Evolutionary conservation across 1,139 yeast genomes (phyloP).

Genomic region (Candida sp.): DNA sequence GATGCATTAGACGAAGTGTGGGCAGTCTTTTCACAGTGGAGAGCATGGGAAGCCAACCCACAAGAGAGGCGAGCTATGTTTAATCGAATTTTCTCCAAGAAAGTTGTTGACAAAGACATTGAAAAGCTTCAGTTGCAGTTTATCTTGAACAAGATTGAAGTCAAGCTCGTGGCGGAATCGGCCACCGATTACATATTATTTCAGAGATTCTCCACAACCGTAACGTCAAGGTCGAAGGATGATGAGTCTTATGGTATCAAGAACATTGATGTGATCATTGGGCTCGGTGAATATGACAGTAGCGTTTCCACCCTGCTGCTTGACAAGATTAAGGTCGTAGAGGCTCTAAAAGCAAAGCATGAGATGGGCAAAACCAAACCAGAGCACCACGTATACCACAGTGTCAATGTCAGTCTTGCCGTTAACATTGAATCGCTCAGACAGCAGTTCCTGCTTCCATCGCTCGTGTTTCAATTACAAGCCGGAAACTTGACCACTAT

Average conservation of each 20-base stretch:
- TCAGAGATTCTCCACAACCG: constrained; percentile 15
- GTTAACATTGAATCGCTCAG: constrained; percentile 8
- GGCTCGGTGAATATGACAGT: constrained; percentile 27
- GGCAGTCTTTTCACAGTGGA: constrained; percentile 75
- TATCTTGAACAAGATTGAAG: constrained; percentile 7
- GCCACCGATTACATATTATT: constrained; percentile 19
- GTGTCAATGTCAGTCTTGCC: constrained; percentile 4
- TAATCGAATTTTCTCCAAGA: constrained; percentile 37
- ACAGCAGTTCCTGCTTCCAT: constrained; percentile 17
- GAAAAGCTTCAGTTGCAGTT: constrained; percentile 8
- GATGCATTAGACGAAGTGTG: constrained; percentile 60
- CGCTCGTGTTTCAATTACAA: constrained; percentile 11
- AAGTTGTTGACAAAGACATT: not conserved
- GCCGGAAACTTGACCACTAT: constrained; percentile 8
- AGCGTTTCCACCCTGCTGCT: constrained; percentile 23
- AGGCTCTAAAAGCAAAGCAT: not conserved
- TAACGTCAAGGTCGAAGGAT: constrained; percentile 5
- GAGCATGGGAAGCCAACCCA: constrained; percentile 80
- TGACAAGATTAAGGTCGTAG: constrained; percentile 8
- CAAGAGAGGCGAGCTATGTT: constrained; percentile 58
- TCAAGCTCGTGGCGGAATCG: constrained; percentile 6
- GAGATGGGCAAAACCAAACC: no score
- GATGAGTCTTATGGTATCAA: constrained; percentile 12
- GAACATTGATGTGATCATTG: constrained; percentile 20
- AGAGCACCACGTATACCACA: not conserved